A percentile compares a stretch with the other conserved stretches of the same genome.
Evolutionary conservation across 2,329 filamentous ascomycete genomes (phyloP).

Genomic region (Mariannaea elegans): DNA sequence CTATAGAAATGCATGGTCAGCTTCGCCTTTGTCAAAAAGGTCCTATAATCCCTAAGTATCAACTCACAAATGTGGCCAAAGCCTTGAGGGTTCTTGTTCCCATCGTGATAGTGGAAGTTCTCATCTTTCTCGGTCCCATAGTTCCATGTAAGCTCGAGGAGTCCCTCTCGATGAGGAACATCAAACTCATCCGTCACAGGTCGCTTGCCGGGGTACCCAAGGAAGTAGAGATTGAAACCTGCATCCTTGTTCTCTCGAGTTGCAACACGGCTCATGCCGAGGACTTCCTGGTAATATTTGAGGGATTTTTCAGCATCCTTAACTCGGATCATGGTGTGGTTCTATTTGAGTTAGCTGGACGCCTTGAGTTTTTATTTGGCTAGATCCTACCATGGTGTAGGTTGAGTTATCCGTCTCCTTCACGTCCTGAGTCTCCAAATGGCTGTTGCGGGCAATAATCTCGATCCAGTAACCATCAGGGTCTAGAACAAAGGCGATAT

Average conservation of each 20-base stretch:
- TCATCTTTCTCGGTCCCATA: constrained; percentile 86
- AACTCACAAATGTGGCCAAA: constrained; percentile 90
- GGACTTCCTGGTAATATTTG: constrained; percentile 82
- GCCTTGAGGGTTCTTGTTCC: constrained; percentile 89
- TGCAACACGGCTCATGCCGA: constrained; percentile 87
- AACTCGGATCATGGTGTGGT: constrained; percentile 95
- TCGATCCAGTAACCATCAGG: constrained; percentile 91
- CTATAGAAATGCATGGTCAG: constrained; percentile 50
- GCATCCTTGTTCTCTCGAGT: constrained; percentile 74
- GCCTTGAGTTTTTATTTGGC: neutral
- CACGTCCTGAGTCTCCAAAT: constrained; percentile 77
- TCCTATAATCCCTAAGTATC: neutral
- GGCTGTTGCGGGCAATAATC: constrained; percentile 75
- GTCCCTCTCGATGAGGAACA: constrained; percentile 76
- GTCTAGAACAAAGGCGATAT: constrained; percentile 91
- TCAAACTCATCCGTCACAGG: constrained; percentile 61
- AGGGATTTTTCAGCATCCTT: constrained; percentile 80
- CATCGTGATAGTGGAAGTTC: constrained; percentile 87
- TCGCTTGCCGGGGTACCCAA: constrained; percentile 76
- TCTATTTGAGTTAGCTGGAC: constrained; percentile 54
- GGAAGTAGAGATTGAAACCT: constrained; percentile 91
- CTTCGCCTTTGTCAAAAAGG: neutral
- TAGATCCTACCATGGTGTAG: constrained; percentile 71
- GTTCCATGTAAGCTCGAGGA: constrained; percentile 91
- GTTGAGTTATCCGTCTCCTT: constrained; percentile 76